phyloP scores from a whole-genome alignment of 1,284 basidiomycete genomes.

The Cryptococcus sp. region DNA sequence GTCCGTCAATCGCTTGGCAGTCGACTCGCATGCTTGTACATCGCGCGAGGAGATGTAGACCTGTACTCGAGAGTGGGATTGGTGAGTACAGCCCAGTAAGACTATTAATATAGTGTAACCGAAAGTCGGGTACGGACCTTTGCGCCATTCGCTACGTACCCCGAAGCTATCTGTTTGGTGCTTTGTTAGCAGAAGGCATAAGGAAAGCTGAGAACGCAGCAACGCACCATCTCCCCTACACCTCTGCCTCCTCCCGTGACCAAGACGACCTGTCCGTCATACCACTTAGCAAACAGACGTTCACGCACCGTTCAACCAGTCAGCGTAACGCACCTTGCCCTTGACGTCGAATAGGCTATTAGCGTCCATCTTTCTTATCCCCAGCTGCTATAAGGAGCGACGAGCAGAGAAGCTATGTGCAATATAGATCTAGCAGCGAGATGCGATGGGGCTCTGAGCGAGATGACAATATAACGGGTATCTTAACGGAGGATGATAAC shows the following conservation, averaged over 20 bases:
- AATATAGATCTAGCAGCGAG: no score
- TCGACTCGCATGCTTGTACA: slow-evolving; percentile 60
- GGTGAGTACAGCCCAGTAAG: background rate
- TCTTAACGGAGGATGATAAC: no score
- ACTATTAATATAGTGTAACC: background rate
- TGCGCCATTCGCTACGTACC: slow-evolving; percentile 66
- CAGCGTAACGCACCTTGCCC: background rate
- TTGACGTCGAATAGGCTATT: background rate
- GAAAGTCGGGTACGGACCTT: slow-evolving; percentile 53
- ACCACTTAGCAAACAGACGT: background rate
- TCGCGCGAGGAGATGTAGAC: slow-evolving; percentile 71
- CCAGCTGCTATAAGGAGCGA: background rate
- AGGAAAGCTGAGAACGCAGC: background rate
- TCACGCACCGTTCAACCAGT: background rate
- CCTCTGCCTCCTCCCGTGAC: slow-evolving; percentile 72
- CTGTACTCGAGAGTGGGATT: slow-evolving; percentile 33
- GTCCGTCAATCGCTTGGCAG: slow-evolving; percentile 61
- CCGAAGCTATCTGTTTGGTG: slow-evolving; percentile 63
- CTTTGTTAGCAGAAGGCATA: background rate
- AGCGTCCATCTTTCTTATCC: background rate
- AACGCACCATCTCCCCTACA: slow-evolving; percentile 67
- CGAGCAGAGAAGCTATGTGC: no score
- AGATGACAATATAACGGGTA: no score
- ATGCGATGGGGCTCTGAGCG: no score
- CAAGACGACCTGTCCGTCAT: slow-evolving; percentile 57